Percentiles rank a stretch among this genome's conserved stretches.
phyloP scores from a whole-genome alignment of 768 basidiomycete genomes.

The Boletus fagicola region DNA sequence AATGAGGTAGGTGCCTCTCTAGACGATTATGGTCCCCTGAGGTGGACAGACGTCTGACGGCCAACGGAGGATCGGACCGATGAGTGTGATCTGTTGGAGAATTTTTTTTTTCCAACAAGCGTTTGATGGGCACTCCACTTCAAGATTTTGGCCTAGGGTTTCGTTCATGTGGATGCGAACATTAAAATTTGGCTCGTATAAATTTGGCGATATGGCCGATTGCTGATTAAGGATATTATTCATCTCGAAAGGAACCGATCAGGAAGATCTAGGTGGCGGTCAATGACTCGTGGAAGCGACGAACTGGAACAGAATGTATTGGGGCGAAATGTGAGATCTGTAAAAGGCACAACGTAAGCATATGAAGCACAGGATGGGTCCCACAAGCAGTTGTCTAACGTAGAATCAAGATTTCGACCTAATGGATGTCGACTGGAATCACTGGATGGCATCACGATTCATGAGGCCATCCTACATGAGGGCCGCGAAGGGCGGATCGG shows the following conservation, averaged over 20 bases:
- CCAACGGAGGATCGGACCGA: not conserved
- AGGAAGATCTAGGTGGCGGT: constrained; percentile 8
- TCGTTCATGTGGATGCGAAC: not conserved
- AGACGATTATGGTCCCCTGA: constrained; percentile 1
- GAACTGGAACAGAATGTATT: not conserved
- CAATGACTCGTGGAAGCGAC: not conserved
- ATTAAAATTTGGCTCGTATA: not conserved
- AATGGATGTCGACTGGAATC: constrained; percentile 10
- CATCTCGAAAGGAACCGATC: constrained; percentile 15
- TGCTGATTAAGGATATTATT: constrained; percentile 14
- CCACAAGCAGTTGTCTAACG: not conserved
- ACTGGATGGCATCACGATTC: constrained; percentile 8
- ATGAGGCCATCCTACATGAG: constrained; percentile 9
- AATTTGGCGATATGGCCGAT: not conserved
- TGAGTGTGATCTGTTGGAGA: not conserved
- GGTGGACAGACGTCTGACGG: not conserved
- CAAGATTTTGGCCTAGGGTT: not conserved
- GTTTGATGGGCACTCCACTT: not conserved
- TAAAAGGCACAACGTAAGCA: constrained; percentile 3
- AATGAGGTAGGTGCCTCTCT: not conserved
- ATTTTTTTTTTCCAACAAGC: not conserved
- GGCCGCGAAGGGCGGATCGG: not conserved
- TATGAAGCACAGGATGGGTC: not conserved
- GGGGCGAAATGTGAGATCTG: not conserved
- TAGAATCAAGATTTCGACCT: constrained; percentile 15